Base-by-base conservation (phyloP, 495 filamentous ascomycete species). In the Massariosphaeria phaeospora region DNA sequence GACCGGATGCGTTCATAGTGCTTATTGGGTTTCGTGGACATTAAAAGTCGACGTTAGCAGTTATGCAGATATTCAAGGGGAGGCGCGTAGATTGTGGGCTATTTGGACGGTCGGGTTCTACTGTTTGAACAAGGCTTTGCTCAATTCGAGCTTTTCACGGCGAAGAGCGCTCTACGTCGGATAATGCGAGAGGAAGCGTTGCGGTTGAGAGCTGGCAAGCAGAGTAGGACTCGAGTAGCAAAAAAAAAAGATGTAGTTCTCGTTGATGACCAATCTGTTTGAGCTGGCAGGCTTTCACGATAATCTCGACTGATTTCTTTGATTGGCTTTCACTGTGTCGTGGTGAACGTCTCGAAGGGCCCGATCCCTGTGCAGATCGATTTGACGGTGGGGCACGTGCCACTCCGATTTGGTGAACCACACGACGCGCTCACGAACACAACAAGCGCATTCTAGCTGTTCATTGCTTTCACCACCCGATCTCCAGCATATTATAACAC, bases 111-210 rank as follows among this genome's bases (percentile, higher is more conserved):
- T 4, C 69, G 91, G 9, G 88, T 90, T 63, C 80, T 91, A 25
- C 76, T 93, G 0, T 79, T 80, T 1, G 88, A 93, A 66, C 87
- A 89, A 72, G 88, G 84, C 1, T 88, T 86, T 67, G 85, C 88
- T 23, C 85, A 88, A 39, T 91, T 89, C 64, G 87, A 91, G 67
- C 68, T 91, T 39, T 86, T 91, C 74, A 88, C 86, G 3, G 88
- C 86, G n/a, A 75, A 87, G 20, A 81, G 86, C 70, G 88, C 88
- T 13, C 88, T 87, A 2, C 78, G 84, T 33, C 73, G 79, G 41
- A 55, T 86, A 18, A 93, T 93, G 87, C 79, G 83, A 42, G 68
- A 75, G 35, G 84, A 85, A 66, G 82, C 85, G 2, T 69, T 85
- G 35, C 76, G 73, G 21, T 43, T 38, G 1, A 50, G 54, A 46